Evolutionary conservation across 2,329 filamentous ascomycete species (phyloP), one percentile per base, ranked within the genome.

Genomic region (Ascochyta lentis): DNA sequence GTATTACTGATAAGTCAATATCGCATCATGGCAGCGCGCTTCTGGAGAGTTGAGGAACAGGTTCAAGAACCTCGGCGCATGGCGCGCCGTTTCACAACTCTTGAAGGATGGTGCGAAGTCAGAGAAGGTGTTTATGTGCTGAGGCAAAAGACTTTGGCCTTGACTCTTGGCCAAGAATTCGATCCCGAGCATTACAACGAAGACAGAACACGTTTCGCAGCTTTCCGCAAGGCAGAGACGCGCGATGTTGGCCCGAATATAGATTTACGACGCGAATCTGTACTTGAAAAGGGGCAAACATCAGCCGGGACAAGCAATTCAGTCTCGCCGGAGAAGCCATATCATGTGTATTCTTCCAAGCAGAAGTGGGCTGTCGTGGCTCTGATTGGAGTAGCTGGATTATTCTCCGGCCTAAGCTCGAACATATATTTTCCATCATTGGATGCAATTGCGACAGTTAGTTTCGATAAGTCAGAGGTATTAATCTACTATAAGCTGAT

Each of bases 371-470:
- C 35, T 3, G 37, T 66, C 8, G 56, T 59, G 6, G 41, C 27
- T 2, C 51, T 66, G 22, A 76, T 76, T 27, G 71, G 76, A 2
- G 62, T 76, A 34, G 75, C 72, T 7, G 75, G 74, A 40, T 72
- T 80, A 54, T 80, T 81, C 60, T 78, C 77, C 4, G 78, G 78
- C 1, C 63, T 81, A 4, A 77, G 76, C 5, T 76, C 77, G 6
- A 78, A 78, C 53, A 80, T 81, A 44, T 81, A 81, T 61, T 78
- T 81, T 49, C 79, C 79, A 4, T 72, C 77, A 5, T 64, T 81
- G 31, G 71, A 71, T 47, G 68, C 68, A 4, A 57, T 67, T 12
- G 55, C 60, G 9, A 19, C 2, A 19, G 19, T 19, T 19, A 19
- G 19, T 19, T 19, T 19, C 19, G 19, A 19, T 19, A 19, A 19